phyloP scores from a whole-genome alignment of 345 rosid species.

The Linum usitatissimum region DNA sequence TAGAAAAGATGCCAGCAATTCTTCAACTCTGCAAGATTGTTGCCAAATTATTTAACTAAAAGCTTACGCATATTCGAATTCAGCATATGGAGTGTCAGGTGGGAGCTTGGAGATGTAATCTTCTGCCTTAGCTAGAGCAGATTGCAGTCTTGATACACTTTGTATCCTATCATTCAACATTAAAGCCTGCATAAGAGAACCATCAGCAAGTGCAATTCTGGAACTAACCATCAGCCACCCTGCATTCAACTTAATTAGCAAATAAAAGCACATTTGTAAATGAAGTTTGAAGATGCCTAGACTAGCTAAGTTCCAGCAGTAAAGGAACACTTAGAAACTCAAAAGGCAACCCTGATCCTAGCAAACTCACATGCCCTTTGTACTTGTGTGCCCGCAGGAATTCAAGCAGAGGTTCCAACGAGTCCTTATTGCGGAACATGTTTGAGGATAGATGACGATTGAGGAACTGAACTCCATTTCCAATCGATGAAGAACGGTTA shows the following conservation, averaged over 20 bases:
- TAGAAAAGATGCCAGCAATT: background rate
- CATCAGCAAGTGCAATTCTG: background rate
- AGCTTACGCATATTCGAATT: constrained; percentile 58
- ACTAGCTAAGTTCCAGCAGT: no score
- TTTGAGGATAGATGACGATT: constrained; percentile 91
- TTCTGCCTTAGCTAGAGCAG: constrained; percentile 69
- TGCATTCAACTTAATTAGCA: background rate
- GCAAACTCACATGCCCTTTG: constrained; percentile 75
- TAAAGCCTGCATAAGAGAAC: constrained; percentile 37
- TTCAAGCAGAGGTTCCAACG: constrained; percentile 74
- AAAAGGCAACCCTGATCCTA: background rate
- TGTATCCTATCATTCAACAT: constrained; percentile 91
- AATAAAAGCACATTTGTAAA: background rate
- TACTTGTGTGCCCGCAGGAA: constrained; percentile 76
- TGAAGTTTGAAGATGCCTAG: background rate
- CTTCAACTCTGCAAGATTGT: background rate
- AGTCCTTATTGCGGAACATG: constrained; percentile 89
- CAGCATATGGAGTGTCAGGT: constrained; percentile 52
- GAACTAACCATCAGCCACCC: constrained; percentile 1
- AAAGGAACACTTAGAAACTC: no score
- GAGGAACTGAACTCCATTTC: constrained; percentile 98
- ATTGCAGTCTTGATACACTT: constrained; percentile 53
- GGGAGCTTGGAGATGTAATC: constrained; percentile 70
- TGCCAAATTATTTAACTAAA: background rate
- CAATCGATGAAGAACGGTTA: constrained; percentile 81